Evolutionary conservation across 78 protist species (phyloP), one percentile per base, ranked within the genome.

Genomic region (Dictyostelium capitatum): DNA sequence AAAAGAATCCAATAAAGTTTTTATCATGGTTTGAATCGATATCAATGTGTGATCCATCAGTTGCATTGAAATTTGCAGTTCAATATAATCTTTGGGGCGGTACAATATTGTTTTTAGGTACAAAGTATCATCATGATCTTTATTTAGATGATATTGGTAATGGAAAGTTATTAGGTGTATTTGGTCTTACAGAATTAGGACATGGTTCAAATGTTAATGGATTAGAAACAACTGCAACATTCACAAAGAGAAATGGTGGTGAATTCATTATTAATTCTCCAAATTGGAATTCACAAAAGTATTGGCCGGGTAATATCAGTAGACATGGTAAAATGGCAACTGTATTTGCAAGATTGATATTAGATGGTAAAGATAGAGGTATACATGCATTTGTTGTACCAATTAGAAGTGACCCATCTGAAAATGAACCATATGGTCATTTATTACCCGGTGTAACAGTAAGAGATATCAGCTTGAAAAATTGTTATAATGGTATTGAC

Each of bases 151-250:
- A 50, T 50, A 87, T 87, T 20, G 30, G 20, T 0, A 54, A 37
- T 87, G 82, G 92, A 19, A 87, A 43, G 23, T 32, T 64, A 23
- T 46, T 87, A 17, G 92, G 92, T 87, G 92, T 87, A 0, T 87
- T 87, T 50, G 92, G 92, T 19, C n/a, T 87, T 7, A 87, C 92
- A 2, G 92, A 87, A 32, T 30, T 87, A 0, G 92, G 92, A 7
- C 97, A 95, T 77, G 97, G 97, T 10, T 50, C 84, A 11, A 89
- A 89, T 74, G 95, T 95, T 19, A 62, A 96, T 30, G 98, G 96
- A 19, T 80, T 97, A 48, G 96, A 95, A 46, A 97, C 98, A 19
- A 93, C 73, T 30, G 96, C 98, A 6, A 90, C 91, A 5, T 97
- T 69, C 51, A 95, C 93, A 70, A n/a, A 7, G 12, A 75, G 3